A percentile compares a stretch with the other conserved stretches of the same genome.
phyloP scores from a whole-genome alignment of 1,139 yeast species.

The Zhuliangozyma parablackwelliae region DNA sequence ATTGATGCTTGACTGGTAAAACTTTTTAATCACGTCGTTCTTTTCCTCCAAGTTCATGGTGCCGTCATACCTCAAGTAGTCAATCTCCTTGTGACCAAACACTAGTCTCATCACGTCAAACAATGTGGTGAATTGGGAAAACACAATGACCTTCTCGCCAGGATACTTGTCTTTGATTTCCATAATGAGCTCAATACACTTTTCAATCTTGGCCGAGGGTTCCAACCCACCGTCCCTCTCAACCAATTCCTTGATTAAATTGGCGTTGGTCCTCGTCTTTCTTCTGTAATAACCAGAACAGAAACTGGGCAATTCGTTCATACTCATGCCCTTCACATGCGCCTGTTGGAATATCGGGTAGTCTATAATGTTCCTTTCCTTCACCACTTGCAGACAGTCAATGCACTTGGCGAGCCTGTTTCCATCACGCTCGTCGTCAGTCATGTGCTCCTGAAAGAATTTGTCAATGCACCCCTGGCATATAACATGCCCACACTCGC shows the following conservation, averaged over 20 bases:
- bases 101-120: constrained; percentile 66
- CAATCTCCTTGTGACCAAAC: constrained; percentile 43
- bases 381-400: constrained; percentile 40
- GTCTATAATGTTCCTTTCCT: constrained; percentile 42
- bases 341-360: constrained; percentile 51
- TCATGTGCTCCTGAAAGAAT: constrained; percentile 42
- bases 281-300: constrained; percentile 8
- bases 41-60: constrained; percentile 66
- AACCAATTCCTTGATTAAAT: constrained; percentile 24
- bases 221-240: constrained; percentile 29
- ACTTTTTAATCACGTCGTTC: constrained; percentile 55
- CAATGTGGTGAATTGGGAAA: constrained; percentile 79
- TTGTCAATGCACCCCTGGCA: constrained; percentile 59
- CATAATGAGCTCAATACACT: constrained; percentile 42
- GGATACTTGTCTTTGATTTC: constrained; percentile 38
- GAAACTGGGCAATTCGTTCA: constrained; percentile 5
- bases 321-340: constrained; percentile 16
- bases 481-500: constrained; percentile 66
- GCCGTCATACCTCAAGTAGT: constrained; percentile 72
- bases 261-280: constrained; percentile 9
- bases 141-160: constrained; percentile 66
- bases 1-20: constrained; percentile 50
- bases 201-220: constrained; percentile 53
- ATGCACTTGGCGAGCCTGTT: constrained; percentile 51
- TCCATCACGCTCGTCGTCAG: constrained; percentile 22